These are phyloP conservation scores for Volvox africanus DNA, from an alignment of 139 green algal genomes.

Conservation along the genomic window DNA sequence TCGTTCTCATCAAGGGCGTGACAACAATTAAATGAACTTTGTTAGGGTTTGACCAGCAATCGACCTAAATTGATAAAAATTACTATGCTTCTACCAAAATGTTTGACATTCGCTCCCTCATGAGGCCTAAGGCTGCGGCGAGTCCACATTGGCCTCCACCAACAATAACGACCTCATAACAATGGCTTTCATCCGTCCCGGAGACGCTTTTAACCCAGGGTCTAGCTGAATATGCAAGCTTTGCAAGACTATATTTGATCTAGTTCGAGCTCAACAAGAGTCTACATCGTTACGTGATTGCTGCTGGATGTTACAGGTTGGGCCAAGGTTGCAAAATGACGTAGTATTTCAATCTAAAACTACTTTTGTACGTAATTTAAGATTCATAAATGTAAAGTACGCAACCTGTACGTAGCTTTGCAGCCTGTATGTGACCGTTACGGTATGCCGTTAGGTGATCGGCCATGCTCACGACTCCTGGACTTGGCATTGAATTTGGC, in stretches of 20 bases:
- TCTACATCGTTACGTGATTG: conserved; percentile 5
- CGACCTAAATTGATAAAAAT: background rate
- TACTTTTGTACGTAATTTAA: too few relatives aligned
- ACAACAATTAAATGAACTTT: background rate
- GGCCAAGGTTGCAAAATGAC: too few relatives aligned
- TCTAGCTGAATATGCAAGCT: conserved; percentile 45
- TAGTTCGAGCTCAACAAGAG: conserved; percentile 4
- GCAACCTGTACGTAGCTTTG: too few relatives aligned
- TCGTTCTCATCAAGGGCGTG: conserved; percentile 56
- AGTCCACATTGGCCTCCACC: conserved; percentile 63
- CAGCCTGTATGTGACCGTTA: too few relatives aligned
- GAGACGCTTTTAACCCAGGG: conserved; percentile 39
- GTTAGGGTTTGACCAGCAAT: background rate
- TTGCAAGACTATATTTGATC: conserved; percentile 44
- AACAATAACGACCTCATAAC: conserved; percentile 56
- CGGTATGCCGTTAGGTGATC: too few relatives aligned
- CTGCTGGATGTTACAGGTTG: background rate
- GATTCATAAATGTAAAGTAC: too few relatives aligned
- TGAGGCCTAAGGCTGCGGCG: conserved; percentile 55
- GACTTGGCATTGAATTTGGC: too few relatives aligned
- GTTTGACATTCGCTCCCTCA: conserved; percentile 47
- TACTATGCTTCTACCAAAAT: conserved; percentile 21
- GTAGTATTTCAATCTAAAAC: too few relatives aligned
- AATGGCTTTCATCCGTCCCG: background rate
- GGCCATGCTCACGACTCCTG: too few relatives aligned